phyloP scores from a whole-genome alignment of 495 filamentous ascomycete species.

The Penicillium coprophilum region DNA sequence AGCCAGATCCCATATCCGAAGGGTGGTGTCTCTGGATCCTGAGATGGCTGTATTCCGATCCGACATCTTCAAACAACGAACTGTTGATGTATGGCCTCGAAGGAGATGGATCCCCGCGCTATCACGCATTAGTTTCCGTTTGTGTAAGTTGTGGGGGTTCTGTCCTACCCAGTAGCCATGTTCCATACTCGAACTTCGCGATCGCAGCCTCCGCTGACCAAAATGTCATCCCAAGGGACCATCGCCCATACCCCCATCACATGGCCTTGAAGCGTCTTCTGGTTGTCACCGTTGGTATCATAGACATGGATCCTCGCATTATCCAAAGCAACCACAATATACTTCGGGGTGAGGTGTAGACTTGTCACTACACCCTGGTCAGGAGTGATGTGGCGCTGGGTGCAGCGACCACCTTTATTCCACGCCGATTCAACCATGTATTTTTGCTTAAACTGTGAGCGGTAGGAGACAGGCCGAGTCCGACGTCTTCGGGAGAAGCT shows the following conservation, averaged over 20 bases:
- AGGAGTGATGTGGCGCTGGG: slow-evolving; percentile 81
- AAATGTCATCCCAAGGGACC: slow-evolving; percentile 94
- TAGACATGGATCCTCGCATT: slow-evolving; percentile 99
- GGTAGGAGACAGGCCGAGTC: slow-evolving; percentile 66
- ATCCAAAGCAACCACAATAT: slow-evolving; percentile 95
- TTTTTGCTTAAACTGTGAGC: slow-evolving; percentile 94
- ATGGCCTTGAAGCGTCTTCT: slow-evolving; percentile 89
- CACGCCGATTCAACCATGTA: slow-evolving; percentile 97
- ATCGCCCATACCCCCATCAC: slow-evolving; percentile 99
- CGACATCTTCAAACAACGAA: slow-evolving; percentile 97
- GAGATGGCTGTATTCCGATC: slow-evolving; percentile 91
- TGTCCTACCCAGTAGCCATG: slow-evolving; percentile 83
- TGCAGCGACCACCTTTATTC: slow-evolving; percentile 81
- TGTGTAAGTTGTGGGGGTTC: not conserved
- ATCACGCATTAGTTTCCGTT: slow-evolving; percentile 10
- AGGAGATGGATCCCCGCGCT: slow-evolving; percentile 77
- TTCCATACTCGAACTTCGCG: slow-evolving; percentile 97
- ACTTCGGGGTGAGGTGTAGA: slow-evolving; percentile 88
- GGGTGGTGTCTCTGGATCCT: slow-evolving; percentile 89
- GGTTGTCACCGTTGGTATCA: slow-evolving; percentile 81
- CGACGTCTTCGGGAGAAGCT: slow-evolving; percentile 36
- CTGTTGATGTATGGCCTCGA: slow-evolving; percentile 92
- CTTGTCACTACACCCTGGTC: slow-evolving; percentile 97
- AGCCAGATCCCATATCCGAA: slow-evolving; percentile 91
- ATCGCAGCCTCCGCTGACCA: slow-evolving; percentile 96